These are phyloP conservation scores for Poa pratensis DNA, from an alignment of 176 grass and related monocot species.

Conservation along the genomic window DNA sequence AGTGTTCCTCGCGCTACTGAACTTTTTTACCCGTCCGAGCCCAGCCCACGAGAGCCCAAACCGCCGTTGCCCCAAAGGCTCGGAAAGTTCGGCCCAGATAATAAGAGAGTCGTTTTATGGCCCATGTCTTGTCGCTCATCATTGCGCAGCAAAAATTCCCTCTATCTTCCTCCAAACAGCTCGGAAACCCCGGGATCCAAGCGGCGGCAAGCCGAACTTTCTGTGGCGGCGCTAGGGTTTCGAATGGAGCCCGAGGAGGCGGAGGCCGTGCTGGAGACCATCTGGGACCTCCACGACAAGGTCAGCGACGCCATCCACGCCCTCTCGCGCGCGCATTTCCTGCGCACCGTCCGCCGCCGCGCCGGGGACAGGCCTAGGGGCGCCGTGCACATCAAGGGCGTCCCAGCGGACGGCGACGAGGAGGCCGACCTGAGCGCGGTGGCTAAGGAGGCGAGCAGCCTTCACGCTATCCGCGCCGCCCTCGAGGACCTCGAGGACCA, in stretches of 20 bases:
- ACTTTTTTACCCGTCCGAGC: background rate
- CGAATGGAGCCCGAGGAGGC: conserved; percentile 68
- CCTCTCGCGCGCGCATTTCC: conserved; percentile 80
- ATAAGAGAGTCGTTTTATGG: background rate
- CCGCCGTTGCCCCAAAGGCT: background rate
- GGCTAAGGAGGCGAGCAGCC: conserved; percentile 83
- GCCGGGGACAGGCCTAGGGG: conserved; percentile 37
- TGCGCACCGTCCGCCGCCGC: conserved; percentile 58
- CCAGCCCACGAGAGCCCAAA: background rate
- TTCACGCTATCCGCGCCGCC: conserved; percentile 79
- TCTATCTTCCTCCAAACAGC: conserved; percentile 44
- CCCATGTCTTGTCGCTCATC: background rate
- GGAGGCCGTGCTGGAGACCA: conserved; percentile 77
- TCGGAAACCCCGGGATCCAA: conserved; percentile 31
- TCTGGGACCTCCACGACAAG: conserved; percentile 97
- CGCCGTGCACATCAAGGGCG: conserved; percentile 62
- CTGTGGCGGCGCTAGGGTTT: conserved; percentile 41
- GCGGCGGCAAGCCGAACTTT: conserved; percentile 20
- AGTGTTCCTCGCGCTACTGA: background rate
- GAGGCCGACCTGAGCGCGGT: conserved; percentile 15
- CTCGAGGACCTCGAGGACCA: conserved; percentile 96
- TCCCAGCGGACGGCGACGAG: conserved; percentile 23
- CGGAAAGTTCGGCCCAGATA: background rate
- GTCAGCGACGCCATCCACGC: conserved; percentile 90
- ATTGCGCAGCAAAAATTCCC: conserved; percentile 14